Evolutionary conservation across 768 basidiomycete species (phyloP).

Genomic region (Calocybe gangraenosa): DNA sequence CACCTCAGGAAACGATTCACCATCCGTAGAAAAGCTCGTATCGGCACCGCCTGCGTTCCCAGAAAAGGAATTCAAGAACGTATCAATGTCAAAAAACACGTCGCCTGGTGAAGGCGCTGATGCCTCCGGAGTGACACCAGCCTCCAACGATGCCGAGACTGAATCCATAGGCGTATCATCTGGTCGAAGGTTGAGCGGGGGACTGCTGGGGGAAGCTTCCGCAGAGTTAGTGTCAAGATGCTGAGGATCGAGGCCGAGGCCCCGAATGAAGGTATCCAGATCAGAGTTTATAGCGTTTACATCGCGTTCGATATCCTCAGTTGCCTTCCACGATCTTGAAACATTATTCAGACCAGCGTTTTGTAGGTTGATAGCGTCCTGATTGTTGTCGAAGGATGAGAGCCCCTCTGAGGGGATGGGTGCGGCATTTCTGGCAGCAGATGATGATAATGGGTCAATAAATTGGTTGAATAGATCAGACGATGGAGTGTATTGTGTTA

Average conservation of each 20-base stretch:
- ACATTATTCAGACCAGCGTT: slow-evolving; percentile 3
- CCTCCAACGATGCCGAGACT: background rate
- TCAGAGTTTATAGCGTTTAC: slow-evolving; percentile 66
- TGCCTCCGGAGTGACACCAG: background rate
- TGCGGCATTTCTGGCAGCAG: slow-evolving; percentile 6
- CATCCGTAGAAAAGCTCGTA: slow-evolving; percentile 1
- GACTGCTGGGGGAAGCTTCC: slow-evolving; percentile 3
- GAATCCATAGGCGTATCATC: slow-evolving; percentile 6
- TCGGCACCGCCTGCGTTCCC: background rate
- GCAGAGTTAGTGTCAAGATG: slow-evolving; percentile 2
- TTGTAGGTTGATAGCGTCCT: slow-evolving; percentile 1
- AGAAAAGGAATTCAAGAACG: slow-evolving; percentile 14
- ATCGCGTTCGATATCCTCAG: slow-evolving; percentile 65
- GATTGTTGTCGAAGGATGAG: slow-evolving; percentile 26
- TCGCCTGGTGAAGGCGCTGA: background rate
- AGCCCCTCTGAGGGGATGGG: slow-evolving; percentile 22
- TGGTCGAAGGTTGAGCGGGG: slow-evolving; percentile 8
- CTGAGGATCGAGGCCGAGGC: slow-evolving; percentile 30
- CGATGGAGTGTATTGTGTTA: slow-evolving; percentile 31
- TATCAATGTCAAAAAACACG: slow-evolving; percentile 14
- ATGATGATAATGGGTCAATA: slow-evolving; percentile 12
- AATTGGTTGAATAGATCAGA: slow-evolving; percentile 29
- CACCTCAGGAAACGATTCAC: slow-evolving; percentile 6
- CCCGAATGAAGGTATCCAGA: slow-evolving; percentile 69
- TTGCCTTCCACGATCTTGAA: slow-evolving; percentile 40